These are phyloP conservation scores for Groenewaldozyma tartarivorans DNA, from an alignment of 805 yeast genomes.

Conservation along the genomic window DNA sequence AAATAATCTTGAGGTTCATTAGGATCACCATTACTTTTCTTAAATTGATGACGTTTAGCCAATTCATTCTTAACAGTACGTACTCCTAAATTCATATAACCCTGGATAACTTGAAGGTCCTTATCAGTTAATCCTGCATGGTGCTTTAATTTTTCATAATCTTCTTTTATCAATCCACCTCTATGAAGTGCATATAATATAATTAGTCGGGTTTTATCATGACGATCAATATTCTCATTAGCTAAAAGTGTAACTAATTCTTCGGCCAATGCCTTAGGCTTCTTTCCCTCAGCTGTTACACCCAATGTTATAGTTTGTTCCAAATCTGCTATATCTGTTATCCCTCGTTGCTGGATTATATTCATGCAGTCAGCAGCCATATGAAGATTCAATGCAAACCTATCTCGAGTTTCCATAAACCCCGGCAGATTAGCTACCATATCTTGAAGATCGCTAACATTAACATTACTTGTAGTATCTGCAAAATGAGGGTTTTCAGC, in stretches of 20 bases:
- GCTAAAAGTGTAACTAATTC: slow-evolving; percentile 47
- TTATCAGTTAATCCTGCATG: slow-evolving; percentile 38
- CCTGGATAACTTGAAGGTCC: slow-evolving; percentile 44
- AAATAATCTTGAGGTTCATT: slow-evolving; percentile 2
- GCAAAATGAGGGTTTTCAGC: slow-evolving; percentile 68
- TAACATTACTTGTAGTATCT: slow-evolving; percentile 53
- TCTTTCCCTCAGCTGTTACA: slow-evolving; percentile 54
- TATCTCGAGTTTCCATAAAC: slow-evolving; percentile 28
- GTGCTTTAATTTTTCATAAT: slow-evolving; percentile 56
- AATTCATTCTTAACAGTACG: slow-evolving; percentile 39
- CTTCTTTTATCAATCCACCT: slow-evolving; percentile 58
- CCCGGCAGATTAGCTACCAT: slow-evolving; percentile 42
- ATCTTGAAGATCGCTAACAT: slow-evolving; percentile 62
- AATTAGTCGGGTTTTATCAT: slow-evolving; percentile 68
- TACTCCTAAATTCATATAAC: slow-evolving; percentile 51
- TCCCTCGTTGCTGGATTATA: slow-evolving; percentile 44
- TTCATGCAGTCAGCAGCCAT: slow-evolving; percentile 53
- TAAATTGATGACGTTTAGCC: slow-evolving; percentile 14
- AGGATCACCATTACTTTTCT: too few species aligned
- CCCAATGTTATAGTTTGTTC: slow-evolving; percentile 82
- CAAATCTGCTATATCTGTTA: slow-evolving; percentile 69
- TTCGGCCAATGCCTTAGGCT: slow-evolving; percentile 47
- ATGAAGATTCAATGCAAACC: slow-evolving; percentile 27
- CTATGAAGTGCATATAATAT: slow-evolving; percentile 69
- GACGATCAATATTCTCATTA: slow-evolving; percentile 38